Conservation (phyloP, 805 yeast genomes). For the Metschnikowia aberdeeniae region DNA sequence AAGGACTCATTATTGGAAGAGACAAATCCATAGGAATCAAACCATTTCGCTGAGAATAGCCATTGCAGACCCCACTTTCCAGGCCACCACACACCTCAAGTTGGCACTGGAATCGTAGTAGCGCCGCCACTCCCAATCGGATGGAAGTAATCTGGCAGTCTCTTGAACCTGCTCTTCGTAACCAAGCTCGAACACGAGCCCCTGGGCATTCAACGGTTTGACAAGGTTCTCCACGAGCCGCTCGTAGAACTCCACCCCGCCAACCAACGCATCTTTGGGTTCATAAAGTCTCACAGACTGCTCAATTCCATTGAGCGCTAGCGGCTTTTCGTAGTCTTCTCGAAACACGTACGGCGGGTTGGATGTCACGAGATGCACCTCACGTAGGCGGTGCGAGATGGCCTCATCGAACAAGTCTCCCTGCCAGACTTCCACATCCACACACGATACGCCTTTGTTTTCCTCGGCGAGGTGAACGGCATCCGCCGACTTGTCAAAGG, state of each 20-base stretch:
- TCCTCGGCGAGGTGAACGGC: slow-evolving; percentile 51
- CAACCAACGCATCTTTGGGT: slow-evolving; percentile 76
- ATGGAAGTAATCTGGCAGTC: slow-evolving; percentile 26
- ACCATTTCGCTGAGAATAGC: slow-evolving; percentile 2
- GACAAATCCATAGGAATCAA: not conserved
- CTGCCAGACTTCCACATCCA: slow-evolving; percentile 9
- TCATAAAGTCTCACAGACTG: slow-evolving; percentile 67
- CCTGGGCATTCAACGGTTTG: slow-evolving; percentile 39
- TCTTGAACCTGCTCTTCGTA: slow-evolving; percentile 49
- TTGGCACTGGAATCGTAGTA: slow-evolving; percentile 48
- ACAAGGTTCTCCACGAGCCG: slow-evolving; percentile 49
- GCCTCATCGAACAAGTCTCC: slow-evolving; percentile 8
- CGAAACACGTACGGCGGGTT: slow-evolving; percentile 87
- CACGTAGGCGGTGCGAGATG: not conserved
- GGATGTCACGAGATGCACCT: slow-evolving; percentile 60
- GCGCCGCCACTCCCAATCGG: slow-evolving; percentile 48
- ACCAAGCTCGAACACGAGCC: slow-evolving; percentile 78
- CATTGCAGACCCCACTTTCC: slow-evolving; percentile 32
- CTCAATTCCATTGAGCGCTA: slow-evolving; percentile 42
- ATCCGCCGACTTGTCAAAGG: slow-evolving; percentile 51
- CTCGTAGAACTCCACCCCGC: slow-evolving; percentile 66
- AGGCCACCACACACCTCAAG: slow-evolving; percentile 63
- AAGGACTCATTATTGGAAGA: no score
- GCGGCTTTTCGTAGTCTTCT: slow-evolving; percentile 36
- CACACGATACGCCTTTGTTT: slow-evolving; percentile 29